phyloP scores from a whole-genome alignment of 148 eudicot genomes.

The Rhododendron vialii region DNA sequence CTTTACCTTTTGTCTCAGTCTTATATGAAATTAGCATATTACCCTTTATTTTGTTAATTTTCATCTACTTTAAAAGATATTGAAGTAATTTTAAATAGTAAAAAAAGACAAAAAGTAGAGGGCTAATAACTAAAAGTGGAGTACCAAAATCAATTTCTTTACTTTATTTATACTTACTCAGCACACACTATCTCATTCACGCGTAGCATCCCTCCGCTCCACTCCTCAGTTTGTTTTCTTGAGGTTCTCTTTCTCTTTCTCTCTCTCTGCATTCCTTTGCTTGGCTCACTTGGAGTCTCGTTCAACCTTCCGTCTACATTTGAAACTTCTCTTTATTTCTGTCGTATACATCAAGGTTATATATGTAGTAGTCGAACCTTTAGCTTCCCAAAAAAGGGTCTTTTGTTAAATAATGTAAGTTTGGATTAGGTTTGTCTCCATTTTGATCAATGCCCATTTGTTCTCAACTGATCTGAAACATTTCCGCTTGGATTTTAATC shows the following conservation, averaged over 20 bases:
- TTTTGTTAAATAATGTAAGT: conserved; percentile 24
- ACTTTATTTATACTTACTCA: conserved; percentile 28
- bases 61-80: too few species aligned
- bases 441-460: conserved; percentile 28
- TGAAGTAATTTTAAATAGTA: too few species aligned
- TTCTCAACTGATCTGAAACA: conserved; percentile 21
- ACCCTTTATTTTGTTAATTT: too few species aligned
- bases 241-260: neutral
- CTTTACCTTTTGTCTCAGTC: too few species aligned
- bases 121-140: too few species aligned
- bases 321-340: conserved; percentile 3
- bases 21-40: too few species aligned
- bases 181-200: conserved; percentile 34
- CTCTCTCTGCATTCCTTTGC: neutral
- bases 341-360: neutral
- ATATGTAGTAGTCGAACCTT: conserved; percentile 5
- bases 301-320: conserved; percentile 11
- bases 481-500: conserved; percentile 6
- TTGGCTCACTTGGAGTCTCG: neutral
- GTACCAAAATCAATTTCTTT: too few species aligned
- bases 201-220: conserved; percentile 19
- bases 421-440: neutral
- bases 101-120: too few species aligned
- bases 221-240: conserved; percentile 1
- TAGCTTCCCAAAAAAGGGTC: conserved; percentile 8